Base-by-base conservation (phyloP, 176 grass and related monocot species). In the Carex myosuroides region DNA sequence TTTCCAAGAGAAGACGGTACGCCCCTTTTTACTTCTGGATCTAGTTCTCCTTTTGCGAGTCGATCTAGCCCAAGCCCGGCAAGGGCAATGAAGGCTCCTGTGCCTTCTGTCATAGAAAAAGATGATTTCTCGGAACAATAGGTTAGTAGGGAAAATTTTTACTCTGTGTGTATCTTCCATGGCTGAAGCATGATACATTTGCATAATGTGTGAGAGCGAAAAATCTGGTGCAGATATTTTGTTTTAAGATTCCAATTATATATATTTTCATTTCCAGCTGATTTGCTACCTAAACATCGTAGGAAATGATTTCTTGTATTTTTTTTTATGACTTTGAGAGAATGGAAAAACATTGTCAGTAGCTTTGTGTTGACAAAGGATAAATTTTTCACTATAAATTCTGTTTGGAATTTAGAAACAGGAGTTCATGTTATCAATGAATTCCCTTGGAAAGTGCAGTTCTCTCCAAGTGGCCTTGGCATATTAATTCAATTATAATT, bases 31-130 rank as follows among this genome's bases (percentile, higher is more conserved):
- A 64, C 33, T 30, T 85, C 84, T 53, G 84, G 73, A 30, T 50
- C 56, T 32, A 85, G 70, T 65, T 64, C 84, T 26, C 71, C 71
- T 62, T 65, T 62, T 79, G 42, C 26, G 3, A 22, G 62, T 48
- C 24, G 80, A 64, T 77, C 48, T 55, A 64, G 79, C 58, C 58
- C 79, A 10, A 83, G 62, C 64, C 80, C 60, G 8, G 80, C 16
- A 9, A 65, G 42, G 57, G 62, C 21, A 4, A 83, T n/a, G 68
- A 62, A 83, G 42, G 42, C 80, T 24, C 80, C 62, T 46, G 29
- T 65, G 21, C 57, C 60, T 85, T 85, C 84, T 76, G 42, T 78
- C 37, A 74, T 64, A 79, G 73, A 78, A 75, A 78, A 55, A 53
- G n/a, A 66, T 4, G 35, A 52, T 44, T 35, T 37, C 6, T 77